phyloP scores from a whole-genome alignment of 2,329 filamentous ascomycete genomes.

The Alternaria hordeiaustralica region DNA sequence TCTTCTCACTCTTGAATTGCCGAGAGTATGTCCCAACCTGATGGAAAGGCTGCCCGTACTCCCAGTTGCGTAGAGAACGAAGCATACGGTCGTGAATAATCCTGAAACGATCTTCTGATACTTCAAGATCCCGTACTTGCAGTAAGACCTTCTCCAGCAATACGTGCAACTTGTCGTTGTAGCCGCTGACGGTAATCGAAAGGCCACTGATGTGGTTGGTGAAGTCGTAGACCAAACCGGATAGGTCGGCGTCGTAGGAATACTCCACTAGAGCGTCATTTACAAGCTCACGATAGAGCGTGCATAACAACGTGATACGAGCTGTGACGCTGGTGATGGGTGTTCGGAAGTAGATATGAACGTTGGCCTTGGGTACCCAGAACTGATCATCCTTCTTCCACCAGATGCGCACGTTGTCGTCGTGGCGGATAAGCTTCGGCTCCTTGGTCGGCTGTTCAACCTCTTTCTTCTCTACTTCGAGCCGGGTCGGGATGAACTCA shows the following conservation, averaged over 20 bases:
- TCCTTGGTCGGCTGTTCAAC: constrained; percentile 74
- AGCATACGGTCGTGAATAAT: constrained; percentile 87
- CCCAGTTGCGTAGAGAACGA: constrained; percentile 82
- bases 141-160: constrained; percentile 86
- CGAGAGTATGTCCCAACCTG: constrained; percentile 84
- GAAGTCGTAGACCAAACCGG: constrained; percentile 85
- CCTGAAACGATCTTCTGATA: constrained; percentile 86
- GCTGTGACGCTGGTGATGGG: constrained; percentile 81
- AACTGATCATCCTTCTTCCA: constrained; percentile 99
- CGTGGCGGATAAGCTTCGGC: constrained; percentile 85
- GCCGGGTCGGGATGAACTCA: constrained; percentile 90
- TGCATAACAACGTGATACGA: constrained; percentile 77
- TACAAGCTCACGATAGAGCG: constrained; percentile 83
- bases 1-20: constrained; percentile 78
- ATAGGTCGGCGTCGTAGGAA: constrained; percentile 93
- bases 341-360: constrained; percentile 80
- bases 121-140: constrained; percentile 82
- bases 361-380: constrained; percentile 94
- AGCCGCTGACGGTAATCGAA: constrained; percentile 81
- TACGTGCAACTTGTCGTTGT: constrained; percentile 95
- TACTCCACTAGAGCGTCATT: constrained; percentile 90
- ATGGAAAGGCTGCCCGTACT: constrained; percentile 85
- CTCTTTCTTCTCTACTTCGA: constrained; percentile 95
- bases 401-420: constrained; percentile 82
- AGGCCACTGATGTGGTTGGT: constrained; percentile 74